Base-by-base conservation (phyloP, 1,284 basidiomycete genomes). In the Stereum hirsutum region DNA sequence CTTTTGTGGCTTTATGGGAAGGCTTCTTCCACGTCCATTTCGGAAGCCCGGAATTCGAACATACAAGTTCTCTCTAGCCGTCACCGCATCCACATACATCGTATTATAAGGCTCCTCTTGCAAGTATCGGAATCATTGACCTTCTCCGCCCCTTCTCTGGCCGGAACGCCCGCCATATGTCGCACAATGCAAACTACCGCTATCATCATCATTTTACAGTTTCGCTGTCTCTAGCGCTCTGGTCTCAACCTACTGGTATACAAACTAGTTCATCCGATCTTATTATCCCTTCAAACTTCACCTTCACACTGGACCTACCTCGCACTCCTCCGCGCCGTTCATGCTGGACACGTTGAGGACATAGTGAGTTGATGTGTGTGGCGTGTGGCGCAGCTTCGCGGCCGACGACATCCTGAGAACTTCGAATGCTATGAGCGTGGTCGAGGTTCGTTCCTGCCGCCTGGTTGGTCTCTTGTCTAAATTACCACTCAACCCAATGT, bases 401-500 rank as follows among this genome's bases (percentile, higher is more conserved):
- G 69, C 82, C 6, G 39, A 56, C 0, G 80, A 85, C 51, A 75
- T 93, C 54, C 70, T 80, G 45, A 74, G 81, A 25, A 85, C 82
- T 6, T 59, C 96, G n/a, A 84, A 92, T 51, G 80, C 85, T 1
- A 92, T 93, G 89, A 81, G 81, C 47, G 80, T 77, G 74, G 84
- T 86, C 51, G 95, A 96, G 69, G 78, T 89, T 41, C 57, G 67
- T 46, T 26, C 27, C n/a, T 42, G 8, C n/a, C 15, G 21, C 10
- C 33, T 19, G 3, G 4, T 8, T 34, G 15, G 8, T 34, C 15
- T 20, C 15, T 34, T 10, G 15, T 12, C 15, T n/a, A n/a, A 20
- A 3, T 17, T n/a, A 4, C 28, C 28, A 31, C 41, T 36, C 20
- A 20, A 20, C 28, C 38, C 43, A 30, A 49, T 34, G 2, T 17